Evolutionary conservation across 805 yeast genomes (phyloP).

Genomic region (Kazachstania kunashirensis): DNA sequence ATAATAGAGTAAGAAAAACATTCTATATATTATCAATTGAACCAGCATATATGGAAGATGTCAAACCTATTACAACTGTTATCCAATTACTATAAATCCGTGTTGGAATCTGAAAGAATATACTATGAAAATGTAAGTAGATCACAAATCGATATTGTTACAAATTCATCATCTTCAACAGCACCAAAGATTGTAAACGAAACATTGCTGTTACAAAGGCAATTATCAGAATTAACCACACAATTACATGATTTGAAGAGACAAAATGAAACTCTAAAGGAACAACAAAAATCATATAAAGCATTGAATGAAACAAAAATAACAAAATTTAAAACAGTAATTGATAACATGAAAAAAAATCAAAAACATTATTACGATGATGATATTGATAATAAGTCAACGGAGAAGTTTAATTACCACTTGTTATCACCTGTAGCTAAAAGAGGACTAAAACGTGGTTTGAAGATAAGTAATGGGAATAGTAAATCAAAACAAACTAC

Average conservation of each 20-base stretch:
- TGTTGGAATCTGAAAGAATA: constrained; percentile 21
- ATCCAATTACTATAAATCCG: constrained; percentile 23
- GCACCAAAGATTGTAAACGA: constrained; percentile 22
- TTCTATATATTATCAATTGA: too few species aligned
- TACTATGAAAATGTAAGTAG: constrained; percentile 7
- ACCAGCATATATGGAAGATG: constrained; percentile 14
- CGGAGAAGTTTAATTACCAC: constrained; percentile 13
- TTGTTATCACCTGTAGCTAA: constrained; percentile 19
- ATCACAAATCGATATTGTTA: not conserved
- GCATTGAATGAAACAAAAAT: constrained; percentile 21
- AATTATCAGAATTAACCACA: constrained; percentile 27
- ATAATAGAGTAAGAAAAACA: too few species aligned
- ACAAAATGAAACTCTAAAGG: constrained; percentile 26
- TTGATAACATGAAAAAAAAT: constrained; percentile 19
- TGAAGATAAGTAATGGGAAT: constrained; percentile 1
- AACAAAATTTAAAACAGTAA: constrained; percentile 27
- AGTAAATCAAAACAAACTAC: not conserved
- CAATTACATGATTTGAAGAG: constrained; percentile 25
- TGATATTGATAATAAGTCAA: constrained; percentile 8
- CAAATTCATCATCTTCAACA: constrained; percentile 3
- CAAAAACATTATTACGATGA: constrained; percentile 4
- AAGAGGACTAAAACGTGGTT: constrained; percentile 3
- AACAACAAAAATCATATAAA: constrained; percentile 27
- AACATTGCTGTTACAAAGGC: constrained; percentile 29
- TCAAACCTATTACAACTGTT: constrained; percentile 18